Percentiles rank a stretch among this genome's conserved stretches.
Evolutionary conservation across 116 monocot genomes (phyloP).

Genomic region (Dioscorea cayenensis): DNA sequence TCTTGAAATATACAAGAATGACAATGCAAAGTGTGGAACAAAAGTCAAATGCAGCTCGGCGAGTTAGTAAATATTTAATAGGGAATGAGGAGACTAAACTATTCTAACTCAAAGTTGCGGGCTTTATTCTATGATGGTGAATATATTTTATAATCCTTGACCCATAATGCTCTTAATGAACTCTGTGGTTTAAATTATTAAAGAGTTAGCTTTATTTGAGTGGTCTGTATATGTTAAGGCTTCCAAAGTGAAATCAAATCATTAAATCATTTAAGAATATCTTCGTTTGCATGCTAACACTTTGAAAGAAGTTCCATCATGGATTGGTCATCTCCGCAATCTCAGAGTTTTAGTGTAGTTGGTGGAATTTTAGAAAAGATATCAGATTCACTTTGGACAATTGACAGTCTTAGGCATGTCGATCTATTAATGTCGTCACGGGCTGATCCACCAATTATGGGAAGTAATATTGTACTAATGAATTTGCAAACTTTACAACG

Average conservation of each 20-base stretch:
- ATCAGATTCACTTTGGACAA: conserved; percentile 13
- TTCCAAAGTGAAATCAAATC: not conserved
- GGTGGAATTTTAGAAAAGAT: too few relatives aligned
- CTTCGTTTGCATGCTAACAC: conserved; percentile 4
- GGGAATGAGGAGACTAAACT: too few relatives aligned
- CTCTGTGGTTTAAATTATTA: conserved; percentile 22
- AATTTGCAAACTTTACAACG: not conserved
- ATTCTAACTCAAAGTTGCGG: too few relatives aligned
- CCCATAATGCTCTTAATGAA: too few relatives aligned
- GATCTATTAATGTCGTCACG: not conserved
- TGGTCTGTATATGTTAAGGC: conserved; percentile 1
- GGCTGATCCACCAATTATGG: not conserved
- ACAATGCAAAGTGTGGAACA: not conserved
- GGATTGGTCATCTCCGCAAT: conserved; percentile 7
- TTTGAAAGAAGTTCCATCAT: conserved; percentile 7
- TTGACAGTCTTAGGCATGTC: not conserved
- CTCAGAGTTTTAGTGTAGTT: too few relatives aligned
- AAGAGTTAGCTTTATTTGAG: conserved; percentile 18
- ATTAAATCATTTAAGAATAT: conserved; percentile 5
- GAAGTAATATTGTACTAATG: not conserved
- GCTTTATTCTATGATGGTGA: too few relatives aligned
- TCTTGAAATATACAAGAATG: not conserved
- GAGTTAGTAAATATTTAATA: too few relatives aligned
- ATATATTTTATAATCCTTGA: too few relatives aligned
- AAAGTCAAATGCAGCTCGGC: too few relatives aligned